A percentile compares a stretch with the other conserved stretches of the same genome.
phyloP scores from a whole-genome alignment of 257 asterid species.

The Leonotis leonurus region DNA sequence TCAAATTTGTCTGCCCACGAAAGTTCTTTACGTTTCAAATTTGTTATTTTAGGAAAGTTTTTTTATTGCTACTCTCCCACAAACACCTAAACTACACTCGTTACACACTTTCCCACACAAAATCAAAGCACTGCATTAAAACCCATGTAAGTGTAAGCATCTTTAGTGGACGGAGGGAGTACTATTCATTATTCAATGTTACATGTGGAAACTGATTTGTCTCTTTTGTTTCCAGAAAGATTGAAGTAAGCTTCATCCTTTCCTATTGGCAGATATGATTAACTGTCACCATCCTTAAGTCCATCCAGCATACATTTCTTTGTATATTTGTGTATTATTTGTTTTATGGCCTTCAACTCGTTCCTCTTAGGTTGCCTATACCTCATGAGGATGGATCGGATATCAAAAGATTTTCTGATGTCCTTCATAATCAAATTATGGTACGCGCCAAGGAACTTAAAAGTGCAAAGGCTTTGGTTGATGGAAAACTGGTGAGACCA shows the following conservation, averaged over 20 bases:
- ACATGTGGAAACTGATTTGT: background rate
- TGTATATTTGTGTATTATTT: conserved; percentile 1
- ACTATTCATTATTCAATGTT: background rate
- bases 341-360: conserved; percentile 10
- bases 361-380: conserved; percentile 58
- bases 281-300: background rate
- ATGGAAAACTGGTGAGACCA: conserved; percentile 68
- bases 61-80: too few species aligned
- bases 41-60: too few species aligned
- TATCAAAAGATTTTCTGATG: conserved; percentile 47
- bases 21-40: too few species aligned
- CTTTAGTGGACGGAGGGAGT: too few species aligned
- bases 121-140: too few species aligned
- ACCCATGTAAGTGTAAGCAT: too few species aligned
- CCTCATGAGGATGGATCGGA: conserved; percentile 34
- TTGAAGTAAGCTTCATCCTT: background rate
- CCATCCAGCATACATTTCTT: background rate
- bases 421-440: conserved; percentile 55
- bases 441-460: conserved; percentile 67
- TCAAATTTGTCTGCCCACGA: too few species aligned
- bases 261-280: conserved; percentile 12
- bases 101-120: too few species aligned
- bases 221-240: conserved; percentile 1
- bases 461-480: conserved; percentile 58
- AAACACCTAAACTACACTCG: too few species aligned